These are phyloP conservation scores for Fusarium tupiense DNA, from an alignment of 2,329 filamentous ascomycete genomes.

Conservation along the genomic window DNA sequence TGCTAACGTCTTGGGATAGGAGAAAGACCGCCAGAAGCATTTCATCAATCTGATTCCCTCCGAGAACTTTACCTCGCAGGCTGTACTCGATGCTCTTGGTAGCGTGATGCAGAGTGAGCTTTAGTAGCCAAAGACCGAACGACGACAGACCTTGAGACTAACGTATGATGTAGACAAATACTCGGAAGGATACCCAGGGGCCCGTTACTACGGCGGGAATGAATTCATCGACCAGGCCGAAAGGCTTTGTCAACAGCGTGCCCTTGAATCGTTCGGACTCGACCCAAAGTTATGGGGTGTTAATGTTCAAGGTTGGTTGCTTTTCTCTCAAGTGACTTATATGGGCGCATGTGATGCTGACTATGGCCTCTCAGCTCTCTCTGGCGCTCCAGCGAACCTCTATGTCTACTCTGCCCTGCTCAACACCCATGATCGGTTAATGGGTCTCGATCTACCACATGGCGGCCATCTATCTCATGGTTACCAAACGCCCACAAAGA, in stretches of 20 bases:
- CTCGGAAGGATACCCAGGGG: slow-evolving; percentile 96
- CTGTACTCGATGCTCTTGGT: slow-evolving; percentile 88
- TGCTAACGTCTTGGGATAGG: slow-evolving; percentile 59
- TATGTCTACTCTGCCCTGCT: slow-evolving; percentile 97
- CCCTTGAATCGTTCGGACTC: slow-evolving; percentile 86
- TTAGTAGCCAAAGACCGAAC: not conserved
- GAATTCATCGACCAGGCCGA: slow-evolving; percentile 95
- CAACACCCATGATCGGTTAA: slow-evolving; percentile 91
- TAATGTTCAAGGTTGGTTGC: slow-evolving; percentile 86
- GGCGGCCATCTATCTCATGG: slow-evolving; percentile 96
- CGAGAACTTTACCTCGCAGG: slow-evolving; percentile 94
- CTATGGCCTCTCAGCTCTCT: slow-evolving; percentile 68
- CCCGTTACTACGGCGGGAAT: slow-evolving; percentile 96
- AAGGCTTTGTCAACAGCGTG: slow-evolving; percentile 87
- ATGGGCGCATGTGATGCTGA: slow-evolving; percentile 15
- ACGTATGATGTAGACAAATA: slow-evolving; percentile 79
- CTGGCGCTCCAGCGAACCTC: slow-evolving; percentile 77
- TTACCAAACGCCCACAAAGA: slow-evolving; percentile 92
- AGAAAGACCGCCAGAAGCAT: slow-evolving; percentile 95
- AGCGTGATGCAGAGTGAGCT: slow-evolving; percentile 91
- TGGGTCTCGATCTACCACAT: slow-evolving; percentile 96
- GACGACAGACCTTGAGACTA: not conserved
- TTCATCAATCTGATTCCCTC: slow-evolving; percentile 98
- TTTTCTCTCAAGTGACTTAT: not conserved
- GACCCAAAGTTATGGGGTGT: slow-evolving; percentile 92